phyloP scores from a whole-genome alignment of 108 stramenopile genomes.

The Cyclotella atomus region DNA sequence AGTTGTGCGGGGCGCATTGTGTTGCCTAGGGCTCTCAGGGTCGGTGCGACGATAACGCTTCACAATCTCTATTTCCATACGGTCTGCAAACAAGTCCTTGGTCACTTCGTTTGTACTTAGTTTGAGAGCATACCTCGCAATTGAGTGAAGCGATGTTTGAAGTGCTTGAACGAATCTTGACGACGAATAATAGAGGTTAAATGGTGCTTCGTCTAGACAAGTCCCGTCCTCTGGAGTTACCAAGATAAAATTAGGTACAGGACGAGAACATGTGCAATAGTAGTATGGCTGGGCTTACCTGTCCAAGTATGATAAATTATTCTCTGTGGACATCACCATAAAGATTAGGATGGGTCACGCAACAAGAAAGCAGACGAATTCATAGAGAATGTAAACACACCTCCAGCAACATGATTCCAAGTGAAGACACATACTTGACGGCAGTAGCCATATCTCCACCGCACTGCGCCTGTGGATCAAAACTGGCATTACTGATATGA shows the following conservation, averaged over 20 bases:
- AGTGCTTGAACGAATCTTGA: conserved; percentile 38
- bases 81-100: conserved; percentile 29
- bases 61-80: conserved; percentile 14
- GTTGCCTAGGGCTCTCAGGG: background rate
- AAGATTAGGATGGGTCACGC: background rate
- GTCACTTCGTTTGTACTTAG: conserved; percentile 15
- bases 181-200: conserved; percentile 34
- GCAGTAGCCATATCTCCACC: conserved; percentile 10
- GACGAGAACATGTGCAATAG: too few species aligned
- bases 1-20: conserved; percentile 3
- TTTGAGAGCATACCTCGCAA: conserved; percentile 23
- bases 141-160: conserved; percentile 13
- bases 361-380: too few species aligned
- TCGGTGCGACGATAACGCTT: conserved; percentile 19
- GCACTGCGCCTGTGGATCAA: background rate
- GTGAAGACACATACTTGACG: conserved; percentile 33
- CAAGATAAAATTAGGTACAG: background rate
- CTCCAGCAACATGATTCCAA: conserved; percentile 49
- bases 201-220: conserved; percentile 28
- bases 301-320: conserved; percentile 41
- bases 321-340: conserved; percentile 3
- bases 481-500: background rate
- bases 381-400: too few species aligned
- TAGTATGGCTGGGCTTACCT: too few species aligned
- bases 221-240: conserved; percentile 12